Percentiles rank a stretch among this genome's conserved stretches.
These are phyloP conservation scores for Pseudohalonectria lignicola DNA, from an alignment of 2,329 filamentous ascomycete genomes.

Conservation along the genomic window DNA sequence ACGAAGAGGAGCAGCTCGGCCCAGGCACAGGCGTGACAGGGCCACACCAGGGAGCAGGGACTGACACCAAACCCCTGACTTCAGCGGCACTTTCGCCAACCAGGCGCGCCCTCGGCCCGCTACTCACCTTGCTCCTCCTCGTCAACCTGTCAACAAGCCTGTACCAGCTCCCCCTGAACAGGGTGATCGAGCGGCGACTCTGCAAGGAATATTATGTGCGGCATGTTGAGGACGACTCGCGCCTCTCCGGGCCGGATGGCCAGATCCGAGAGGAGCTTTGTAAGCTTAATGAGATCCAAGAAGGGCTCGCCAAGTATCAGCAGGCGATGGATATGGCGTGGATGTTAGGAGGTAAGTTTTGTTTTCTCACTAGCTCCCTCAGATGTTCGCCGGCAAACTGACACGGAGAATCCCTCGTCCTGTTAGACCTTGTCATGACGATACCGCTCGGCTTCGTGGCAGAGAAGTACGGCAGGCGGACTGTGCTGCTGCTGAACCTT, in stretches of 20 bases:
- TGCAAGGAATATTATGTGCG: slow-evolving; percentile 36
- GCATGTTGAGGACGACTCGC: slow-evolving; percentile 18
- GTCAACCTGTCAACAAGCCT: slow-evolving; percentile 36
- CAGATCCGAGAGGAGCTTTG: slow-evolving; percentile 38
- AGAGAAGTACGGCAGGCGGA: slow-evolving; percentile 27
- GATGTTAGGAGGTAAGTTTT: slow-evolving; percentile 32
- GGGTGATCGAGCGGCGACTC: slow-evolving; percentile 32
- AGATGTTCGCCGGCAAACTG: no score
- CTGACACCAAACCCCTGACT: no score
- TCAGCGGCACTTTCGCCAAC: no score
- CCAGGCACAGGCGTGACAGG: no score
- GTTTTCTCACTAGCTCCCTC: no score
- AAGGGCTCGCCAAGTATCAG: slow-evolving; percentile 38
- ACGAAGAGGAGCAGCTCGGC: no score
- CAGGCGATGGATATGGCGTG: slow-evolving; percentile 36
- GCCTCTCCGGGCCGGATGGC: slow-evolving; percentile 21
- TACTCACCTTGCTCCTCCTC: slow-evolving; percentile 29
- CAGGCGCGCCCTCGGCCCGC: slow-evolving; percentile 11
- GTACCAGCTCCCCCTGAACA: slow-evolving; percentile 34
- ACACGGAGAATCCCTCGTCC: no score
- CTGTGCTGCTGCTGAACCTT: slow-evolving; percentile 31
- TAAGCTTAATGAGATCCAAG: slow-evolving; percentile 40
- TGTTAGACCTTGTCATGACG: slow-evolving; percentile 38
- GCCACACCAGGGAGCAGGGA: no score
- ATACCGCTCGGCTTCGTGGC: slow-evolving; percentile 35